phyloP scores from a whole-genome alignment of 164 flowering plant genomes.

The Sedum album region DNA sequence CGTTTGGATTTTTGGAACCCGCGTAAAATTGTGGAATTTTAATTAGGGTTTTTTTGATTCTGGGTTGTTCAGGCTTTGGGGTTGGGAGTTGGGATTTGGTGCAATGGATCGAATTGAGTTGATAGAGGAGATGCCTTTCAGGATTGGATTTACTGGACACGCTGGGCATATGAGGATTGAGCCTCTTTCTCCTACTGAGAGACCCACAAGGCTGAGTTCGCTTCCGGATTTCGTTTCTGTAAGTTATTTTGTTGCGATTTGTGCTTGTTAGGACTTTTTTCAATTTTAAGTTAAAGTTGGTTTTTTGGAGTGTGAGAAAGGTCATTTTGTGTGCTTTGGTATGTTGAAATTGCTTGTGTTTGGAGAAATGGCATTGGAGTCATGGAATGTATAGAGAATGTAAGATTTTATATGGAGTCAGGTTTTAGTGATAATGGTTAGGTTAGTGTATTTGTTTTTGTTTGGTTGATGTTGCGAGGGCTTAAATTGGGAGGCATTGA shows the following conservation, averaged over 20 bases:
- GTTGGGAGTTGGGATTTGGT: background rate
- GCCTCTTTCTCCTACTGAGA: constrained; percentile 71
- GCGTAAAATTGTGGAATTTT: background rate
- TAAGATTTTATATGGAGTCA: background rate
- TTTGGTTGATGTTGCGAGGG: background rate
- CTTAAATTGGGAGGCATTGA: background rate
- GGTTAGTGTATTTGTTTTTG: background rate
- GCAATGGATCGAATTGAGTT: constrained; percentile 58
- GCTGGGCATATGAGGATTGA: constrained; percentile 85
- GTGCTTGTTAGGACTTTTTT: background rate
- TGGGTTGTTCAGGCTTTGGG: background rate
- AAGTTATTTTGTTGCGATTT: constrained; percentile 16
- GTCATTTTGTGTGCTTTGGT: background rate
- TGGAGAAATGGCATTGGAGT: background rate
- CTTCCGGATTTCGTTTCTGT: constrained; percentile 78
- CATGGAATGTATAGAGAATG: no score
- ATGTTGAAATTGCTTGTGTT: background rate
- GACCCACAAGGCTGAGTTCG: constrained; percentile 38
- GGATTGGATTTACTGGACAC: constrained; percentile 82
- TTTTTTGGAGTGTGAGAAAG: background rate
- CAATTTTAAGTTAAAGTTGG: background rate
- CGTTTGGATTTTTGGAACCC: background rate
- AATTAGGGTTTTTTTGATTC: background rate
- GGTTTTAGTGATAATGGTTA: no score
- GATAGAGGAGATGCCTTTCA: constrained; percentile 54